These are phyloP conservation scores for Chenopodium quinoa DNA, from an alignment of 148 eudicot genomes.

Conservation along the genomic window DNA sequence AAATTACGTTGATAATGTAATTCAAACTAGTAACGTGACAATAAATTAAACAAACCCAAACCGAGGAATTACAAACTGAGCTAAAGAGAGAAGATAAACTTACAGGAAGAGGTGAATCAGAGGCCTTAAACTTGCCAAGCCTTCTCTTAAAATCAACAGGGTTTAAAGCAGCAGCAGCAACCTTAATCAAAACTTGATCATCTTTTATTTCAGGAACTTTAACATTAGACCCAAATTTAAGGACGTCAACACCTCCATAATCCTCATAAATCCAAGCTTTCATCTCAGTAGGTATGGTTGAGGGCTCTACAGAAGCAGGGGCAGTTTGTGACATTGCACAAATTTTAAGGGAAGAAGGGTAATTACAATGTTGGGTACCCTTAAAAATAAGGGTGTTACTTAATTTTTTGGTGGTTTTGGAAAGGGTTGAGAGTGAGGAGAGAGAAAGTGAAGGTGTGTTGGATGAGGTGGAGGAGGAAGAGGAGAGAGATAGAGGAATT, in stretches of 20 bases:
- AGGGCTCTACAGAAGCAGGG: slow-evolving; percentile 39
- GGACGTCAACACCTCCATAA: slow-evolving; percentile 82
- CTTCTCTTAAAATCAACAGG: slow-evolving; percentile 92
- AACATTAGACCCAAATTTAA: slow-evolving; percentile 55
- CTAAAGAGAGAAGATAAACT: slow-evolving; percentile 14
- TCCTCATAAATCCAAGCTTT: slow-evolving; percentile 90
- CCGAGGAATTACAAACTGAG: background rate
- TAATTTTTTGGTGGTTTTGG: slow-evolving; percentile 12
- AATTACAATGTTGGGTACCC: background rate
- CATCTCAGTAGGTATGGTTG: slow-evolving; percentile 52
- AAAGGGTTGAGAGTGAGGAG: slow-evolving; percentile 20
- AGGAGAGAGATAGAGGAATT: background rate
- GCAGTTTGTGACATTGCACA: slow-evolving; percentile 56
- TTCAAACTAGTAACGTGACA: background rate
- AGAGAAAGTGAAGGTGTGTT: slow-evolving; percentile 17
- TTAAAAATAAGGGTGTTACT: slow-evolving; percentile 1
- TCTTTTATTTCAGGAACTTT: slow-evolving; percentile 64
- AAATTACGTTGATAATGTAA: no score
- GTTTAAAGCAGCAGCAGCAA: slow-evolving; percentile 81
- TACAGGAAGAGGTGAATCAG: slow-evolving; percentile 95
- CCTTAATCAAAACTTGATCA: slow-evolving; percentile 87
- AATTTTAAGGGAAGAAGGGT: slow-evolving; percentile 29
- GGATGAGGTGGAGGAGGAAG: background rate
- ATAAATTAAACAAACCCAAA: no score
- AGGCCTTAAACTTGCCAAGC: slow-evolving; percentile 77